phyloP scores from a whole-genome alignment of 1,139 yeast genomes.

The Zhuliangozyma parablackwelliae region DNA sequence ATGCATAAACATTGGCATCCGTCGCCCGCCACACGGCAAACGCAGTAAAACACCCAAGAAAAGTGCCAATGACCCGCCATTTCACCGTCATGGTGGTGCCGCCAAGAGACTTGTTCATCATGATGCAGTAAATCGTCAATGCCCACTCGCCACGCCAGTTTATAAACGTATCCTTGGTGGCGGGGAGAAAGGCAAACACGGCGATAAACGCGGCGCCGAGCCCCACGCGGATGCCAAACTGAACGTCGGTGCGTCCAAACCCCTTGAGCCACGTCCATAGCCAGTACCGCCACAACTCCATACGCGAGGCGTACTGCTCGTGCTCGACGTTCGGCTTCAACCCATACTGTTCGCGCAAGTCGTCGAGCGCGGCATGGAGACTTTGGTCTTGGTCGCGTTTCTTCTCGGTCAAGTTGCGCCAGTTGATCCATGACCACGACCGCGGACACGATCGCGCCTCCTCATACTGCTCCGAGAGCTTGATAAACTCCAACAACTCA shows the following conservation, averaged over 20 bases:
- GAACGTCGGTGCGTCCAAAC: conserved; percentile 60
- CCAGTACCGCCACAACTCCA: conserved; percentile 13
- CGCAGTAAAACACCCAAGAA: conserved; percentile 64
- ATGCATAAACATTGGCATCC: conserved; percentile 52
- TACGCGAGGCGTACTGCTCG: conserved; percentile 5
- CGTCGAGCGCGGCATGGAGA: conserved; percentile 35
- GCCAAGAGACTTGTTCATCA: conserved; percentile 85
- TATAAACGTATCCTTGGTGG: conserved; percentile 49
- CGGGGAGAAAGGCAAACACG: conserved; percentile 61
- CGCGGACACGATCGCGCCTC: conserved; percentile 20
- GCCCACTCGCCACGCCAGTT: conserved; percentile 87
- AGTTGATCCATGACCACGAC: conserved; percentile 47
- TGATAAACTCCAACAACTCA: conserved; percentile 50
- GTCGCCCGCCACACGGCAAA: conserved; percentile 53
- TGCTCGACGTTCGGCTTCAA: conserved; percentile 1
- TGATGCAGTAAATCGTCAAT: conserved; percentile 70
- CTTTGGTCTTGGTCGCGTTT: conserved; percentile 10
- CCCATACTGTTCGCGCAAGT: conserved; percentile 29
- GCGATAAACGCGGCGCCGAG: conserved; percentile 69
- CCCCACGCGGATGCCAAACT: conserved; percentile 77
- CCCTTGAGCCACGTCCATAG: conserved; percentile 32
- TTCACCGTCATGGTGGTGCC: conserved; percentile 79
- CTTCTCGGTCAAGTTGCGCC: conserved; percentile 26
- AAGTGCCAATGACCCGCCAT: conserved; percentile 73
- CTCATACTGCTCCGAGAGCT: conserved; percentile 42